Evolutionary conservation across 2,329 filamentous ascomycete species (phyloP).

Genomic region (Ramularia endophylla): DNA sequence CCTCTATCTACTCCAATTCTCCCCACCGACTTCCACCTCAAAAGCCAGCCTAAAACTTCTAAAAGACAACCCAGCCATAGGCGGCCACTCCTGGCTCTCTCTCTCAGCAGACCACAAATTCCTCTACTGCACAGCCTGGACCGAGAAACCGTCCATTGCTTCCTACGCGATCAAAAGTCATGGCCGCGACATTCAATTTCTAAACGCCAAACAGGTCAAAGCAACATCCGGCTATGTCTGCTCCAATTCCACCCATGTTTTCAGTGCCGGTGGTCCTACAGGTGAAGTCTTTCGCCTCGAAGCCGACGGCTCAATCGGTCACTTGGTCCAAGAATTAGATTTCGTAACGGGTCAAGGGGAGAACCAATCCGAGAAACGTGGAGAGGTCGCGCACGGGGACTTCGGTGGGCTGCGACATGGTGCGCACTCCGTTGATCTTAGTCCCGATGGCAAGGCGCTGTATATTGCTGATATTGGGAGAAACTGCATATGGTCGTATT

Average conservation of each 20-base stretch:
- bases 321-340: conserved; percentile 28
- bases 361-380: conserved; percentile 24
- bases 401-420: conserved; percentile 32
- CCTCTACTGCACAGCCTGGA: conserved; percentile 34
- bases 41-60: conserved; percentile 17
- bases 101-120: conserved; percentile 24
- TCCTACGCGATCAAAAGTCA: conserved; percentile 23
- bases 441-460: conserved; percentile 24
- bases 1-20: conserved; percentile 30
- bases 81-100: conserved; percentile 32
- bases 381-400: conserved; percentile 28
- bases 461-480: conserved; percentile 33
- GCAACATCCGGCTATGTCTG: conserved; percentile 31
- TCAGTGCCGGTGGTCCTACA: conserved; percentile 29
- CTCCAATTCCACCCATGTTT: conserved; percentile 26
- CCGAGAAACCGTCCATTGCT: conserved; percentile 28
- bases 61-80: conserved; percentile 26
- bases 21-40: conserved; percentile 14
- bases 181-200: conserved; percentile 22
- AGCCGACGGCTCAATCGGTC: conserved; percentile 26
- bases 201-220: conserved; percentile 30
- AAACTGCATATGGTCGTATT: conserved; percentile 32
- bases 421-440: conserved; percentile 28
- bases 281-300: conserved; percentile 30
- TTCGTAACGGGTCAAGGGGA: conserved; percentile 26